Percentiles rank a stretch among this genome's conserved stretches.
Evolutionary conservation across 2,329 filamentous ascomycete genomes (phyloP).

Genomic region (Raffaelea ambrosiae): DNA sequence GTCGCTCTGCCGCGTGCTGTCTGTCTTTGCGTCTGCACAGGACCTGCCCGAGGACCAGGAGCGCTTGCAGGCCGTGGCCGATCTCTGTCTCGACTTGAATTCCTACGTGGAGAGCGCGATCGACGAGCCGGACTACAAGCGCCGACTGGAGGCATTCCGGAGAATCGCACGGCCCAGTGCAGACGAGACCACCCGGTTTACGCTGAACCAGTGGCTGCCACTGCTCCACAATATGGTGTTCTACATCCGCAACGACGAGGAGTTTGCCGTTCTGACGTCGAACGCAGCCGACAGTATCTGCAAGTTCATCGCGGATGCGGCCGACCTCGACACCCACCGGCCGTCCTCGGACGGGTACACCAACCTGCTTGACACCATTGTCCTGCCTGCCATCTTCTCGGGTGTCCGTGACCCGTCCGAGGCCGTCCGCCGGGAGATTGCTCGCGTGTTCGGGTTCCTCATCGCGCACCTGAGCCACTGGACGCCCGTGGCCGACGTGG

Average conservation of each 20-base stretch:
- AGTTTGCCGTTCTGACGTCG: conserved; percentile 70
- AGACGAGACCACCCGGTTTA: conserved; percentile 46
- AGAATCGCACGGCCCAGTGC: conserved; percentile 57
- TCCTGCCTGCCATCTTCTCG: conserved; percentile 68
- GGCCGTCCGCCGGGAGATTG: conserved; percentile 72
- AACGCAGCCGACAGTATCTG: conserved; percentile 78
- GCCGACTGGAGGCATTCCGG: conserved; percentile 68
- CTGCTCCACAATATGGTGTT: conserved; percentile 84
- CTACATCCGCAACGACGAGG: conserved; percentile 77
- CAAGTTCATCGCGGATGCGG: conserved; percentile 62
- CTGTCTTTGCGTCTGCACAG: conserved; percentile 54
- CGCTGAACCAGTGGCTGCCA: conserved; percentile 72
- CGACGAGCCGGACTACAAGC: conserved; percentile 83
- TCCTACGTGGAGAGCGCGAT: conserved; percentile 64
- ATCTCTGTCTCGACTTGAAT: conserved; percentile 71
- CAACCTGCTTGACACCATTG: conserved; percentile 49
- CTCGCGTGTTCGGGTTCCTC: conserved; percentile 71
- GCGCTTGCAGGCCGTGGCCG: conserved; percentile 50
- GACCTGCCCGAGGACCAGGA: conserved; percentile 33
- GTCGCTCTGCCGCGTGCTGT: conserved; percentile 64
- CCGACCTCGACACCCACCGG: conserved; percentile 27
- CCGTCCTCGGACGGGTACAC: conserved; percentile 31
- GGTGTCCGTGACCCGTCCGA: conserved; percentile 75
- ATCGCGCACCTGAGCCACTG: conserved; percentile 63
- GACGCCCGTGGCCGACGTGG: conserved; percentile 65